Evolutionary conservation across 2,329 filamentous ascomycete genomes (phyloP).

Genomic region (Exophiala sp.): DNA sequence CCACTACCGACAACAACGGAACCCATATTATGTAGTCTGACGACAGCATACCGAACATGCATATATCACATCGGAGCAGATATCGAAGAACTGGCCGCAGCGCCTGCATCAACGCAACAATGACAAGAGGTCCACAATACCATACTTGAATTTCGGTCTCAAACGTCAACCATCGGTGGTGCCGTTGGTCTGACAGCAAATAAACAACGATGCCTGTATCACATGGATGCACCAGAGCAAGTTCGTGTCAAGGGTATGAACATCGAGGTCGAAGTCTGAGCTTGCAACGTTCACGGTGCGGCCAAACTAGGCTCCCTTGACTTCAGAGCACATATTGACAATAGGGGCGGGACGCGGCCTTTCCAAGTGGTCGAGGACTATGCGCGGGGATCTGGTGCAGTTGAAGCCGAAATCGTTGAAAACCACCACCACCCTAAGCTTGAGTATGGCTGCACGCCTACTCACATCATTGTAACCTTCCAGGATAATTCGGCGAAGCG

Average conservation of each 20-base stretch:
- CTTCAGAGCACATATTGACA: slow-evolving; percentile 11
- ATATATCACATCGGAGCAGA: slow-evolving; percentile 11
- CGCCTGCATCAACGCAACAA: slow-evolving; percentile 16
- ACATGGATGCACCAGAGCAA: slow-evolving; percentile 46
- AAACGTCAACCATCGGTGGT: slow-evolving; percentile 40
- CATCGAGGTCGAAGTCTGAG: slow-evolving; percentile 47
- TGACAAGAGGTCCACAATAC: slow-evolving; percentile 14
- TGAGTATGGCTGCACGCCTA: slow-evolving; percentile 29
- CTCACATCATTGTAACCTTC: slow-evolving; percentile 25
- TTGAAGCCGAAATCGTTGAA: slow-evolving; percentile 27
- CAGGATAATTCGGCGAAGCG: too few species aligned
- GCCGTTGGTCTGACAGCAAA: slow-evolving; percentile 60
- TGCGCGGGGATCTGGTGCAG: slow-evolving; percentile 31
- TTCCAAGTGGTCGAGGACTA: slow-evolving; percentile 34
- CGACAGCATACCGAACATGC: not conserved
- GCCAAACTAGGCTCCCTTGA: slow-evolving; percentile 27
- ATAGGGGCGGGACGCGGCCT: slow-evolving; percentile 12
- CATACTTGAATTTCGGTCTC: slow-evolving; percentile 32
- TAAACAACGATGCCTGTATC: slow-evolving; percentile 53
- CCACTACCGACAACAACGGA: too few species aligned
- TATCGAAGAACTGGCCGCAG: slow-evolving; percentile 14
- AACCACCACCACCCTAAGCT: slow-evolving; percentile 28
- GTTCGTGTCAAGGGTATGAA: slow-evolving; percentile 44
- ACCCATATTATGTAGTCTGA: too few species aligned
- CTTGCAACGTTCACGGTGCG: slow-evolving; percentile 39